These are phyloP conservation scores for Myotisia sp. DNA, from an alignment of 2,329 filamentous ascomycete species.

Conservation along the genomic window DNA sequence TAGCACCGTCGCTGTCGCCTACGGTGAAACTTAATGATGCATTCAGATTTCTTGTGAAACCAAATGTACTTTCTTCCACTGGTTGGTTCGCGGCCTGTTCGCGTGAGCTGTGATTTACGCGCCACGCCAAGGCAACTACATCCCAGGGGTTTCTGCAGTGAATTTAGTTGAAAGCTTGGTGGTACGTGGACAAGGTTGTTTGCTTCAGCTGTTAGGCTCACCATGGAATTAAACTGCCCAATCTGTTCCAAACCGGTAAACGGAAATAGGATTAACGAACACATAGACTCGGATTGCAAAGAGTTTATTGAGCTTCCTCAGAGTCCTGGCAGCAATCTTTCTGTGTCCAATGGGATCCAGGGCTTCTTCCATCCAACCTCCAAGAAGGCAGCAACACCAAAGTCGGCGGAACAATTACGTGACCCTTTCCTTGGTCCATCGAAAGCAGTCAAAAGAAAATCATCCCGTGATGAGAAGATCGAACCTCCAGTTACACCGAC, in stretches of 20 bases:
- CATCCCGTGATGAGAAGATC: conserved; percentile 1
- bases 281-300: conserved; percentile 74
- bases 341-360: conserved; percentile 32
- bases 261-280: conserved; percentile 65
- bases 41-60: too few species aligned
- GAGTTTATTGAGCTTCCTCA: conserved; percentile 43
- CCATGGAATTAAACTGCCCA: conserved; percentile 53
- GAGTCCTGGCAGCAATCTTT: conserved; percentile 20
- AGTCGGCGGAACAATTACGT: conserved; percentile 1
- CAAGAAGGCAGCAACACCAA: conserved; percentile 3
- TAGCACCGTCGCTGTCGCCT: too few species aligned
- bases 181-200: neutral
- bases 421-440: neutral
- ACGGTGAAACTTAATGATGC: too few species aligned
- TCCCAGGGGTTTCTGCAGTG: too few species aligned
- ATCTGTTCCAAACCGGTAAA: conserved; percentile 61
- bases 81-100: too few species aligned
- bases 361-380: conserved; percentile 12
- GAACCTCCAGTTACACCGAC: conserved; percentile 1
- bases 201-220: too few species aligned
- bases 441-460: conserved; percentile 1
- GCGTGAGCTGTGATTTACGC: too few species aligned
- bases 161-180: too few species aligned
- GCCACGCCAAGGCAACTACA: too few species aligned
- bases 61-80: too few species aligned